Conservation (phyloP, 2,329 filamentous ascomycete genomes). For the Colletotrichum coccodes region DNA sequence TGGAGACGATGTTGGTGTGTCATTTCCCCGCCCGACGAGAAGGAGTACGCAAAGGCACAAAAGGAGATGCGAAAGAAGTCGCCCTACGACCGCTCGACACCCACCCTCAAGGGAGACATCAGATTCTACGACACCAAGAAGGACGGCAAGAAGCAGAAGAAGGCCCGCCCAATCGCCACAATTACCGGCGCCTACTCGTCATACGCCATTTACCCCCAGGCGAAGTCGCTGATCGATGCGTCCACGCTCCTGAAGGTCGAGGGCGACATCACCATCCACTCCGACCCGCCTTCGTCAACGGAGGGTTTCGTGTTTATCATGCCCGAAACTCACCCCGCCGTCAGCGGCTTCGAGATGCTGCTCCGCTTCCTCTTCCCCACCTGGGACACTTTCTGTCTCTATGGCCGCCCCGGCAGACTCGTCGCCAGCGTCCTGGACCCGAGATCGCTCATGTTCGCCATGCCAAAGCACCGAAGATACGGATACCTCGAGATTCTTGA, state of each 20-base stretch:
- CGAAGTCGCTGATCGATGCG: conserved; percentile 91
- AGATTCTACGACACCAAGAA: conserved; percentile 90
- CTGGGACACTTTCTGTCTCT: conserved; percentile 91
- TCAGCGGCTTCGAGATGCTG: conserved; percentile 95
- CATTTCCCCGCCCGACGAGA: conserved; percentile 91
- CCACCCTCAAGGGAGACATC: conserved; percentile 84
- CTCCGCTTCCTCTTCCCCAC: conserved; percentile 91
- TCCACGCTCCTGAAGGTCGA: conserved; percentile 96
- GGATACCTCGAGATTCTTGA: conserved; percentile 92
- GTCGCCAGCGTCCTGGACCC: conserved; percentile 89
- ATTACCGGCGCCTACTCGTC: conserved; percentile 91
- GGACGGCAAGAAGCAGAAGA: conserved; percentile 87
- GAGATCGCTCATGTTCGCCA: conserved; percentile 96
- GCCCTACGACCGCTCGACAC: conserved; percentile 79
- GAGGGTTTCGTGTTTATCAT: conserved; percentile 98
- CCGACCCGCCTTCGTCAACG: conserved; percentile 77
- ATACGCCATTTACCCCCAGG: conserved; percentile 95
- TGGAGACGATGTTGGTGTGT: conserved; percentile 99
- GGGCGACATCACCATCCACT: conserved; percentile 88
- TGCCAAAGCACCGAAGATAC: conserved; percentile 88
- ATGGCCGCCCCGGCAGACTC: conserved; percentile 87
- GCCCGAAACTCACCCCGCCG: conserved; percentile 92
- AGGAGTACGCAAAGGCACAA: conserved; percentile 84
- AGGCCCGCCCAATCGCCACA: conserved; percentile 87
- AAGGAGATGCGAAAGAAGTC: conserved; percentile 86